Base-by-base conservation (phyloP, 2,329 filamentous ascomycete genomes). In the Podosphaera aphanis region DNA sequence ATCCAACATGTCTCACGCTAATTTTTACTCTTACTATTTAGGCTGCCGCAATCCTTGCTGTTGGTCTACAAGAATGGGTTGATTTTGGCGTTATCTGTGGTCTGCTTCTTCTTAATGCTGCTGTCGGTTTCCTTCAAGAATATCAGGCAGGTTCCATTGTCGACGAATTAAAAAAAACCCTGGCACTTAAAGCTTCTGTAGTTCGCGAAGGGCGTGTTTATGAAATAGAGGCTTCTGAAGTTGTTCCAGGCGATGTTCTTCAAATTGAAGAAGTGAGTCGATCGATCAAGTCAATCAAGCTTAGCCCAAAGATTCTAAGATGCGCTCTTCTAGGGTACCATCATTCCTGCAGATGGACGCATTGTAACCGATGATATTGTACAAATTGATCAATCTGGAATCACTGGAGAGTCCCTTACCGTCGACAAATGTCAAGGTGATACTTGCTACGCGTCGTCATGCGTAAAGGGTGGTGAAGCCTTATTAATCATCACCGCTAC, bases 71-170 rank as follows among this genome's bases (percentile, higher is more conserved):
- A 63, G 81, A 90, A 57, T 93, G 84, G 84, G 80, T 93, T 52
- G 84, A 93, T 67, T 88, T 93, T 58, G 84, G 83, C 69, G 83
- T 93, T 59, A 93, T 93, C 55, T 84, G 79, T 62, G 83, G 67
- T 58, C 70, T 92, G 44, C 71, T 93, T 8, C 61, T 92, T 53
- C 79, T 93, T 52, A 93, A 93, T 66, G 84, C 84, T 37, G 66
- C 65, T 52, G 84, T 93, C 51, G 83, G 84, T 65, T 93, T 92
- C 64, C 68, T 86, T 49, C 84, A 93, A 62, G 84, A 93, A 65
- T 92, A 72, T 64, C 83, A 92, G 64, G 84, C 84, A 50, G 84
- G 82, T 60, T 86, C 80, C 47, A 90, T 92, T 52, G 83, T 93
- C 64, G 83, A 88, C 43, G 83, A 90, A 61, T 66, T 93, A 58